Conservation (phyloP, 2,329 filamentous ascomycete species). For the Dendryphion nanum region DNA sequence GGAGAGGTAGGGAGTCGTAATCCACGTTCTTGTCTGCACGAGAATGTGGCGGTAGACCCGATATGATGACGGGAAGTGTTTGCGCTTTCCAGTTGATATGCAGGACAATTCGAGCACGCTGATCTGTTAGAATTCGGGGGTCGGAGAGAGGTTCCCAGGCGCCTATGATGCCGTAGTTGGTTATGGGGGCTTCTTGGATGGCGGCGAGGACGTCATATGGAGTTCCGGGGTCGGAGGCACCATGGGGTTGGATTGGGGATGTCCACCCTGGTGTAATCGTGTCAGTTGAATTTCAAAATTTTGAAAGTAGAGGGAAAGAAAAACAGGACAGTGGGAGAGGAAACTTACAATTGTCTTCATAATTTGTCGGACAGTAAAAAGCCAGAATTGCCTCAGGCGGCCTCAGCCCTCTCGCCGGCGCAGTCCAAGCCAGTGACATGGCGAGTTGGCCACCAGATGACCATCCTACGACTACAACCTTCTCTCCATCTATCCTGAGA, state of each 20-base stretch:
- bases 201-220: slow-evolving; percentile 27
- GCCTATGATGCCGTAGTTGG: slow-evolving; percentile 4
- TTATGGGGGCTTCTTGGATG: slow-evolving; percentile 21
- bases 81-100: slow-evolving; percentile 46
- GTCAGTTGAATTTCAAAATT: too few species aligned
- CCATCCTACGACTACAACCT: slow-evolving; percentile 48
- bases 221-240: slow-evolving; percentile 12
- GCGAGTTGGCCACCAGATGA: slow-evolving; percentile 50
- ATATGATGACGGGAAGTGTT: slow-evolving; percentile 37
- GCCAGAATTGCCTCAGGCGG: slow-evolving; percentile 45
- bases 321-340: too few species aligned
- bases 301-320: too few species aligned
- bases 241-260: slow-evolving; percentile 6
- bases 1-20: not conserved
- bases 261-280: too few species aligned
- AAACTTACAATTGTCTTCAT: slow-evolving; percentile 30
- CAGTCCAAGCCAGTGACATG: slow-evolving; percentile 44
- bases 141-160: slow-evolving; percentile 28
- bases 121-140: slow-evolving; percentile 31
- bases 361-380: slow-evolving; percentile 48
- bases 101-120: slow-evolving; percentile 39
- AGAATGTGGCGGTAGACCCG: slow-evolving; percentile 14
- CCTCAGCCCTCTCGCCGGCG: slow-evolving; percentile 19
- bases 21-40: not conserved
- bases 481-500: slow-evolving; percentile 26